Evolutionary conservation across 108 stramenopile species (phyloP).

Genomic region (Hondaea fermentalgiana): DNA sequence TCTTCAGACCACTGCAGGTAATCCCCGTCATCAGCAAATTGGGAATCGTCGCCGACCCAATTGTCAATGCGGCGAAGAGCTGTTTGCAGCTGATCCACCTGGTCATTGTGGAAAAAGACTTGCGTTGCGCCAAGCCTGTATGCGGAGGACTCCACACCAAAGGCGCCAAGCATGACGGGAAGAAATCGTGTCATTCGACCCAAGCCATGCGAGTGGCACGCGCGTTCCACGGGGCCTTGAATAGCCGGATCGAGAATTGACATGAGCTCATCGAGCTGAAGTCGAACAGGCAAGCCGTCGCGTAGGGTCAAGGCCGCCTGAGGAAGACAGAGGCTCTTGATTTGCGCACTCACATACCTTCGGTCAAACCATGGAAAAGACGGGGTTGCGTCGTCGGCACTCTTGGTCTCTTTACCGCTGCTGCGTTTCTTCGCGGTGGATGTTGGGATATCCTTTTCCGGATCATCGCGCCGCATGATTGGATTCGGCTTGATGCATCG

Average conservation of each 20-base stretch:
- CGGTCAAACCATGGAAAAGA: slow-evolving; percentile 2
- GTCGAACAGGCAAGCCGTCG: slow-evolving; percentile 40
- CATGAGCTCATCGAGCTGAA: slow-evolving; percentile 37
- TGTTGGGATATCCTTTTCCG: too few relatives aligned
- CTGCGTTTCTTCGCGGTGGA: too few relatives aligned
- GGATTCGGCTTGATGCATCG: slow-evolving; percentile 50
- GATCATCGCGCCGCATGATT: background rate
- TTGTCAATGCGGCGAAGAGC: background rate
- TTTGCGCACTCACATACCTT: slow-evolving; percentile 35
- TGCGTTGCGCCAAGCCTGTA: slow-evolving; percentile 37
- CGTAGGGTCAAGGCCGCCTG: slow-evolving; percentile 45
- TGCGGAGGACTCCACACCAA: slow-evolving; percentile 21
- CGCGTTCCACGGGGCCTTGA: slow-evolving; percentile 23
- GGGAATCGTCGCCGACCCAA: background rate
- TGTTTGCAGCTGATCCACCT: background rate
- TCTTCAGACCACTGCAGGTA: too few relatives aligned
- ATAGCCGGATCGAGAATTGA: slow-evolving; percentile 16
- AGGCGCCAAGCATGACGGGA: slow-evolving; percentile 33
- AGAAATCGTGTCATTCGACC: background rate
- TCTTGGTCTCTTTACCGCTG: background rate
- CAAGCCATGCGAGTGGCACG: slow-evolving; percentile 31
- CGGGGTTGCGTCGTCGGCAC: background rate
- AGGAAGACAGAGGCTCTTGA: slow-evolving; percentile 32
- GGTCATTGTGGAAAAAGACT: slow-evolving; percentile 30
- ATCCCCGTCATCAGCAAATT: background rate